Base-by-base conservation (phyloP, 2,329 filamentous ascomycete species). In the Venturia oleaginea region DNA sequence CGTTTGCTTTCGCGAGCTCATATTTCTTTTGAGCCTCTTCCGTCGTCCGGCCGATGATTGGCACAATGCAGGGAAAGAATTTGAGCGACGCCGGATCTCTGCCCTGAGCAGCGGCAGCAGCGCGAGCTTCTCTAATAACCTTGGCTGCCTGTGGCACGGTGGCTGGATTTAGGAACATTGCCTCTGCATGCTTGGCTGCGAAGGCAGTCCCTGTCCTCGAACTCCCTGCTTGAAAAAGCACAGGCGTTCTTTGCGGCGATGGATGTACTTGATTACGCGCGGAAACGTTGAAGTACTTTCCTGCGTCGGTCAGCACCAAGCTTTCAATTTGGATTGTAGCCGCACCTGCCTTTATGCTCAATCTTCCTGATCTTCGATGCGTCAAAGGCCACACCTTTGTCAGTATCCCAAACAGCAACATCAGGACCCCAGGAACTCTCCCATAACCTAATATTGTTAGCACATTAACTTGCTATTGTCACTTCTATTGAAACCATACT, bases 161-260 rank as follows among this genome's bases (percentile, higher is more conserved):
- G 17, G 19, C 24, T 32, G 27, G 34, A 30, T 59, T 59, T 7
- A 59, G 13, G 19, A 59, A 59, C 13, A 59, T 59, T 6, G 54
- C 54, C 24, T 59, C 54, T 6, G 54, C 54, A 37, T 59, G 54
- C 54, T 59, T 59, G 17, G 54, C 54, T 2, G 54, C 54, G 19
- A 59, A 59, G 3, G 54, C 54, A 27, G 54, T 32, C 3, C 54
- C 54, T 19, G 54, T 22, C 13, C 32, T 59, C 17, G 54, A 59
- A 8, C 27, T 59, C 32, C 54, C 54, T 19, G 54, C 54, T 37
- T 59, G 54, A n/a, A 59, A 59, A 3, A 59, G 54, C 13, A 59
- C 54, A 19, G 54, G 54, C 54, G 54, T 59, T 59, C 54, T 59
- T 32, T 59, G 54, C 27, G 54, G 54, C 17, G 54, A 59, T 32